phyloP scores from a whole-genome alignment of 768 basidiomycete species.

The Tulasnella sp. region DNA sequence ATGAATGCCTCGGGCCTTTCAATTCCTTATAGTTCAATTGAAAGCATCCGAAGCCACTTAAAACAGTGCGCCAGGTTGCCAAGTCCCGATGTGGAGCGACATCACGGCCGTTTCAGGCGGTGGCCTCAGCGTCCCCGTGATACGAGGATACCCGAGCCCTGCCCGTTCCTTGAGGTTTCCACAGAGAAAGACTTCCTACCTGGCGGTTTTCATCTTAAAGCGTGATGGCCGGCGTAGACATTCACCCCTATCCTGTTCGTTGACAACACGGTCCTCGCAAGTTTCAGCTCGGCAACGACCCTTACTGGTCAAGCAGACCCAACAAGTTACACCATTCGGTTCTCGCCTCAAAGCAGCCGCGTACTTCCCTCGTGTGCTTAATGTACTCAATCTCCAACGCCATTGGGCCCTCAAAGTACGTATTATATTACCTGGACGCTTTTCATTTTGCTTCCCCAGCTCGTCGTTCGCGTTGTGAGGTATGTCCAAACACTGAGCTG shows the following conservation, averaged over 20 bases:
- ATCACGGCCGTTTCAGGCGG: background rate
- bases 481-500: background rate
- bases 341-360: background rate
- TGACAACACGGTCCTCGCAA: background rate
- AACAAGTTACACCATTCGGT: background rate
- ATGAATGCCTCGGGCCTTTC: slow-evolving; percentile 11
- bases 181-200: slow-evolving; percentile 9
- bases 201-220: background rate
- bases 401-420: background rate
- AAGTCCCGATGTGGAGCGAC: background rate
- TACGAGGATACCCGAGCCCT: background rate
- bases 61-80: background rate
- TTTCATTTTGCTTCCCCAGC: background rate
- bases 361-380: background rate
- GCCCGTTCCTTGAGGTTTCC: background rate
- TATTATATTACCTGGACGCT: background rate
- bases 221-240: background rate
- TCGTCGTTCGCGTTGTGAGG: background rate
- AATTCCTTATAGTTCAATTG: slow-evolving; percentile 6
- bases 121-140: background rate
- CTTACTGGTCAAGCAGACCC: background rate
- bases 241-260: background rate
- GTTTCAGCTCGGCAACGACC: slow-evolving; percentile 1
- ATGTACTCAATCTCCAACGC: background rate
- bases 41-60: background rate